Base-by-base conservation (phyloP, 1,139 yeast species). In the Geotrichum klebahnii region DNA sequence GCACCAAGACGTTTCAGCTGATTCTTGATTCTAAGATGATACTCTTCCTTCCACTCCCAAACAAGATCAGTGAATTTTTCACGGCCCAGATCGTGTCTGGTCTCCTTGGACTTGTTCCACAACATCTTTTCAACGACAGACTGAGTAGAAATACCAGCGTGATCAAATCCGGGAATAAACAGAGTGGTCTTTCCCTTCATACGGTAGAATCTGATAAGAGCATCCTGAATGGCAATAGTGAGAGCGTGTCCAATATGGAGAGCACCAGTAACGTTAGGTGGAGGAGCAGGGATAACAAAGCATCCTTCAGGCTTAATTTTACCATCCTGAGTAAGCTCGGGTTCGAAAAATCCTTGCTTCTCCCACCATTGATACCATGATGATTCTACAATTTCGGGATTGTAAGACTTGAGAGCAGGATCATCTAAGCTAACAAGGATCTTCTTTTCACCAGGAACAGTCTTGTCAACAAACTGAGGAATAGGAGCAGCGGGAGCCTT, bases 341-440 rank as follows among this genome's bases (percentile, higher is more conserved):
- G 98, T 70, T 84, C 83, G 64, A 92, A 92, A 62, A 79, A 82
- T 19, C 94, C 95, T 68, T 86, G 78, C 64, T 84, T 77, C 57
- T 80, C 84, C 99, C 99, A 92, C 98, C 98, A 92, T 28, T 80
- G 81, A 71, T 92, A 90, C 99, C 99, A 92, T 16, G 97, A 88
- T 53, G 95, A 83, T 72, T 92, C 99, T 46, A 94, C 97, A 60
- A 83, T 84, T 61, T 80, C 79, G 36, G 99, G 98, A 64, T 80
- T 85, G 71, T 92, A 92, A 12, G 97, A 94, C 71, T 92, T 90
- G 66, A 92, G 79, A 22, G 97, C 82, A 22, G 96, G 92, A 66
- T 90, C 96, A 43, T 92, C 97, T 53, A 92, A 77, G 37, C 90
- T 79, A 22, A 80, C 84, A 59, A 92, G 78, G 28, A 83, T 71